These are phyloP conservation scores for Colletotrichum sp. DNA, from an alignment of 2,329 filamentous ascomycete genomes.

Conservation along the genomic window DNA sequence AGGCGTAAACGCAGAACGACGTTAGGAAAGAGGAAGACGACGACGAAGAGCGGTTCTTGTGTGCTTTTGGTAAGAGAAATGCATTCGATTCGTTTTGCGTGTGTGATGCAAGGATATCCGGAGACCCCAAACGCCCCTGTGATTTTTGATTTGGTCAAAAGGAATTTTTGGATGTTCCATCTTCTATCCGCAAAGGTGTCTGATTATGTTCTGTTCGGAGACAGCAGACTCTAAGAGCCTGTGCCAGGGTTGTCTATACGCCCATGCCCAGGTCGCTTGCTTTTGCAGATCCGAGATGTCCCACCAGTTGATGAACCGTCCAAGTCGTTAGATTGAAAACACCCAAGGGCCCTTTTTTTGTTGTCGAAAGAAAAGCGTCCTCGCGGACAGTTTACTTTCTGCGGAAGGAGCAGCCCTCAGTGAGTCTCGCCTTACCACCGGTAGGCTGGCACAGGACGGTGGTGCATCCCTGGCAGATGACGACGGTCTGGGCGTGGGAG, in stretches of 20 bases:
- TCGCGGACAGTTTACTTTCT: conserved; percentile 84
- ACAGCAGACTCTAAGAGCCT: conserved; percentile 38
- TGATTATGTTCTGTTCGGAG: conserved; percentile 46
- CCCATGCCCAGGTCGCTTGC: conserved; percentile 49
- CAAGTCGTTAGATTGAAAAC: conserved; percentile 46
- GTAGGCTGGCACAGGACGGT: conserved; percentile 99
- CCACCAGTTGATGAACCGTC: conserved; percentile 53
- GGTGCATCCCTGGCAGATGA: conserved; percentile 99
- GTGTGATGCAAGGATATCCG: conserved; percentile 79
- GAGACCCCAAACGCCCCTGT: conserved; percentile 75
- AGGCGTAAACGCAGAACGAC: background rate
- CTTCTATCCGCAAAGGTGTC: conserved; percentile 71
- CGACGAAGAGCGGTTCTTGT: background rate
- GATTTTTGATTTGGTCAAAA: conserved; percentile 47
- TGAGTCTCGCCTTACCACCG: conserved; percentile 98
- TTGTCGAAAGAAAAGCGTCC: conserved; percentile 47
- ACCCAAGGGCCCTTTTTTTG: conserved; percentile 40
- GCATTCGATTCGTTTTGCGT: conserved; percentile 30
- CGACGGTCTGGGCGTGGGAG: conserved; percentile 99
- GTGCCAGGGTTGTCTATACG: conserved; percentile 50
- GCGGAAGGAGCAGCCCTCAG: conserved; percentile 99
- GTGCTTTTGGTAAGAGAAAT: conserved; percentile 42
- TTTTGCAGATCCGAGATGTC: conserved; percentile 66
- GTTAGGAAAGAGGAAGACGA: background rate
- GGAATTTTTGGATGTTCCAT: conserved; percentile 67